Conservation (phyloP, 2,329 filamentous ascomycete genomes). For the Penicillium expansum region DNA sequence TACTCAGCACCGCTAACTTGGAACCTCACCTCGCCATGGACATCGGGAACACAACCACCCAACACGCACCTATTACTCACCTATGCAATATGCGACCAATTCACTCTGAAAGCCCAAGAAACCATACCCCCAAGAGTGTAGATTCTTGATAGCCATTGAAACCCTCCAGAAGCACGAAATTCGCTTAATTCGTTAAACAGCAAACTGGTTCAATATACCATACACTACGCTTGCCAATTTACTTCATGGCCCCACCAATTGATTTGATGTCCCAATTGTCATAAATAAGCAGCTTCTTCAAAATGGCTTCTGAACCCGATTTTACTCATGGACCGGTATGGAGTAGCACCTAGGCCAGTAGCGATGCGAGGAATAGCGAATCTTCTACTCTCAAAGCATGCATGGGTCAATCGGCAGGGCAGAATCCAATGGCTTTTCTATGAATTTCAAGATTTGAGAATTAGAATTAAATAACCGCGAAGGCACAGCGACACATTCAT, state of each 20-base stretch:
- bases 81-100: not conserved
- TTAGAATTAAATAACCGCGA: not conserved
- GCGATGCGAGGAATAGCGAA: not conserved
- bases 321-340: not conserved
- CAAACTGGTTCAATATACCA: not conserved
- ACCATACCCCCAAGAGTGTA: no score
- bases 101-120: not conserved
- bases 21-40: no score
- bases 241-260: not conserved
- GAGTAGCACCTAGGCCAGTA: not conserved
- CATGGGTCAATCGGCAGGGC: not conserved
- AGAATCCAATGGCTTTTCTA: not conserved
- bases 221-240: not conserved
- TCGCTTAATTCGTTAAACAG: not conserved
- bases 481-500: no score
- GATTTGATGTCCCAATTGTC: not conserved
- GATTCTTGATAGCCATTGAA: not conserved
- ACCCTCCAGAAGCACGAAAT: no score
- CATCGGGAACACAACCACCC: no score
- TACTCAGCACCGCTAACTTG: not conserved
- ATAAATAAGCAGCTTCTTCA: no score
- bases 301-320: rapidly evolving
- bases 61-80: not conserved
- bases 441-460: not conserved
- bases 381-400: not conserved